Evolutionary conservation across 768 basidiomycete genomes (phyloP).

Genomic region (Pholiota molesta): DNA sequence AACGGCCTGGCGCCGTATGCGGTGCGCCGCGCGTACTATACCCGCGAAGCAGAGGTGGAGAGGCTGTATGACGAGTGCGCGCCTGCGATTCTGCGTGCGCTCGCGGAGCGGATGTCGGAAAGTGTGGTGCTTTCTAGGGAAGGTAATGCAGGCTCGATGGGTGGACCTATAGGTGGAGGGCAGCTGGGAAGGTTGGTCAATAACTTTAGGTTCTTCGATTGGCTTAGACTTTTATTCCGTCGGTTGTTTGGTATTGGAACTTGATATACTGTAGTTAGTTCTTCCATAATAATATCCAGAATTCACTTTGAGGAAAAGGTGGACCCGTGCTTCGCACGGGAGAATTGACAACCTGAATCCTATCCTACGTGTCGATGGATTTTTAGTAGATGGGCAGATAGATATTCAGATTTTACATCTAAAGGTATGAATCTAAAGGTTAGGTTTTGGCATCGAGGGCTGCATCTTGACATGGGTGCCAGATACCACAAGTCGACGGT

Average conservation of each 20-base stretch:
- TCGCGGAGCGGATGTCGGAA: constrained; percentile 18
- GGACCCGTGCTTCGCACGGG: too few species aligned
- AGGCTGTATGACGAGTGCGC: constrained; percentile 52
- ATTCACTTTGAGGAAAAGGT: too few species aligned
- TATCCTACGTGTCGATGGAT: too few species aligned
- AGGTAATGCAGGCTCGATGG: neutral
- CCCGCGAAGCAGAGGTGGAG: constrained; percentile 59
- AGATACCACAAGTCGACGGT: constrained; percentile 54
- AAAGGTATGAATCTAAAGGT: neutral
- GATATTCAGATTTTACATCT: neutral
- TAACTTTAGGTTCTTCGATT: constrained; percentile 2
- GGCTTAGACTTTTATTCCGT: constrained; percentile 9
- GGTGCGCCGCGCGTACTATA: constrained; percentile 67
- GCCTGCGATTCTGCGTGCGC: constrained; percentile 50
- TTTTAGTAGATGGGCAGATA: too few species aligned
- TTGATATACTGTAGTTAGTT: too few species aligned
- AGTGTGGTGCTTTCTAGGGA: neutral
- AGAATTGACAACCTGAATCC: too few species aligned
- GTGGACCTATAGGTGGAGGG: neutral
- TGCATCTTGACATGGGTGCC: constrained; percentile 60
- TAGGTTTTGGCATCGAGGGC: constrained; percentile 32
- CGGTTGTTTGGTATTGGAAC: neutral
- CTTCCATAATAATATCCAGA: neutral
- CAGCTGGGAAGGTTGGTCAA: neutral
- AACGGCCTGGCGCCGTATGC: constrained; percentile 80